A percentile compares a stretch with the other conserved stretches of the same genome.
These are phyloP conservation scores for Colletotrichum plurivorum DNA, from an alignment of 2,329 filamentous ascomycete species.

Conservation along the genomic window DNA sequence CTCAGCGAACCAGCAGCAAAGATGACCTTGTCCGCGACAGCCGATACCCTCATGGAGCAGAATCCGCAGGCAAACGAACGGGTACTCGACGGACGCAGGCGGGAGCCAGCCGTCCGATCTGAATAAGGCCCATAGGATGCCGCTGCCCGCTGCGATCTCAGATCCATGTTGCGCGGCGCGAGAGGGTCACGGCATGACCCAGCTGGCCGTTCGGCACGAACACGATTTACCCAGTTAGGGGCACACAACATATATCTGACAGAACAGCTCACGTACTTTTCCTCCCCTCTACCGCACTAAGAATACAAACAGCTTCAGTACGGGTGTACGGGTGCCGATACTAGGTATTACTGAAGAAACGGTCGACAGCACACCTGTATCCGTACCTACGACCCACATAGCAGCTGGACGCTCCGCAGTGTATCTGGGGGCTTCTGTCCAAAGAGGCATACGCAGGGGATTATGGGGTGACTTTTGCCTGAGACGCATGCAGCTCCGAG, in stretches of 20 bases:
- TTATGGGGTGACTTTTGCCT: conserved; percentile 33
- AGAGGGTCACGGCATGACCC: conserved; percentile 24
- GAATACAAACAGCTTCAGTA: too few relatives aligned
- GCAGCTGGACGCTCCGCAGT: not conserved
- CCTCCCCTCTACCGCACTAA: not conserved
- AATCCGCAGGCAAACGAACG: conserved; percentile 10
- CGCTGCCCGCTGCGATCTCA: conserved; percentile 33
- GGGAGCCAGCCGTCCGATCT: conserved; percentile 26
- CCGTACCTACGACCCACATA: conserved; percentile 13
- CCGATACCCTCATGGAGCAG: not conserved
- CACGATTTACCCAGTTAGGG: not conserved
- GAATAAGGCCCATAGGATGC: conserved; percentile 20
- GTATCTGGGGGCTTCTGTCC: not conserved
- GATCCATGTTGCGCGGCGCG: conserved; percentile 16
- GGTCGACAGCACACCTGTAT: conserved; percentile 22
- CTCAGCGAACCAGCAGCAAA: conserved; percentile 7
- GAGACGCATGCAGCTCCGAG: conserved; percentile 20
- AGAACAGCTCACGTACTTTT: not conserved
- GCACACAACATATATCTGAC: conserved; percentile 4
- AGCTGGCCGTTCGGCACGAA: conserved; percentile 2
- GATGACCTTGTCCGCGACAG: not conserved
- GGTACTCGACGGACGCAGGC: conserved; percentile 18
- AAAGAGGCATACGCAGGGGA: conserved; percentile 17
- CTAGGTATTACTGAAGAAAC: conserved; percentile 17
- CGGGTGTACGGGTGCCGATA: too few relatives aligned